Evolutionary conservation across 2,329 filamentous ascomycete species (phyloP).

Genomic region (Alternaria infectoria): DNA sequence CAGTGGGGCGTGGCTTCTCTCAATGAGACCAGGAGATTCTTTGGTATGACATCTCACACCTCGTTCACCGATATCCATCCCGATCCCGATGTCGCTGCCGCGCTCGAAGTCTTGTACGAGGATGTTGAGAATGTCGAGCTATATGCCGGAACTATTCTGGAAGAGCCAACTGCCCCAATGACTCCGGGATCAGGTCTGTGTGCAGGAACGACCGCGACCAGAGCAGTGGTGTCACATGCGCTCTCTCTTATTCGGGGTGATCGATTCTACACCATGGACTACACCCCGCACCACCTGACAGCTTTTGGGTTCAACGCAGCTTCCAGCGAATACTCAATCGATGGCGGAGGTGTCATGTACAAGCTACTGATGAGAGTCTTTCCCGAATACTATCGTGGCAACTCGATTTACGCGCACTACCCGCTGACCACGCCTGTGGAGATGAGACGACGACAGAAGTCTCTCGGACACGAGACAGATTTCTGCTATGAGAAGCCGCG

Average conservation of each 20-base stretch:
- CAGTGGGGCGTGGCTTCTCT: background rate
- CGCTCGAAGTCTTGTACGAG: background rate
- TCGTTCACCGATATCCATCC: background rate
- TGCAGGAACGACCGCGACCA: background rate
- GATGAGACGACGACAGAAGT: background rate
- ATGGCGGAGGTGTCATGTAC: conserved; percentile 17
- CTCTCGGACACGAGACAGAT: background rate
- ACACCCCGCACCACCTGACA: conserved; percentile 15
- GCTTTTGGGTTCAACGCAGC: conserved; percentile 19
- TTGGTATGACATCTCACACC: background rate
- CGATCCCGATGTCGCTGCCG: background rate
- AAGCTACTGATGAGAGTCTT: conserved; percentile 25
- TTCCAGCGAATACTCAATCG: conserved; percentile 10
- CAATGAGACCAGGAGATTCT: background rate
- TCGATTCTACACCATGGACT: conserved; percentile 23
- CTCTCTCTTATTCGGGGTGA: conserved; percentile 4
- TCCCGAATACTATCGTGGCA: conserved; percentile 2
- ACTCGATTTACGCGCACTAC: background rate
- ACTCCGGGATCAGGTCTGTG: background rate
- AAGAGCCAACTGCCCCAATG: background rate
- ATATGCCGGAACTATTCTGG: background rate
- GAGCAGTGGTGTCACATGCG: background rate
- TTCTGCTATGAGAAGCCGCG: background rate
- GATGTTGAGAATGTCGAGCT: background rate
- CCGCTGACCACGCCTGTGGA: background rate